Conservation (phyloP, 106 monocot species). For the Posidonia australis region DNA sequence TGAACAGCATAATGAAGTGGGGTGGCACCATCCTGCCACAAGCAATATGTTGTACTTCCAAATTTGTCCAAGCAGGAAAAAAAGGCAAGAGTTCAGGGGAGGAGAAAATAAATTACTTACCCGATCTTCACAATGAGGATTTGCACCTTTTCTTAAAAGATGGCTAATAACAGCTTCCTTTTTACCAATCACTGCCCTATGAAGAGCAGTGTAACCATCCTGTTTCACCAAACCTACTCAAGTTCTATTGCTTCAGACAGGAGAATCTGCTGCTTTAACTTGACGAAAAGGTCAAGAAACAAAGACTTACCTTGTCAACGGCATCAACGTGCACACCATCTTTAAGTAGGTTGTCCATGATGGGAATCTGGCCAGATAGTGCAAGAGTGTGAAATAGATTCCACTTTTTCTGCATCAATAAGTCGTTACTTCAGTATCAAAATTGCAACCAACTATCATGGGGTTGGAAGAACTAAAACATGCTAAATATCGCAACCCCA, state of each 20-base stretch:
- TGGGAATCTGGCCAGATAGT: slow-evolving; percentile 63
- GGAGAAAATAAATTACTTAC: slow-evolving; percentile 18
- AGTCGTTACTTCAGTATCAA: neutral
- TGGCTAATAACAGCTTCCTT: slow-evolving; percentile 94
- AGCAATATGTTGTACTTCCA: neutral
- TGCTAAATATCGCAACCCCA: no score
- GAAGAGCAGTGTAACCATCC: slow-evolving; percentile 90
- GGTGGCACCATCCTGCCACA: slow-evolving; percentile 74
- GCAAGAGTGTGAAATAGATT: slow-evolving; percentile 52
- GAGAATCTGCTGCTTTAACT: neutral
- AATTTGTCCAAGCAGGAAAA: slow-evolving; percentile 4
- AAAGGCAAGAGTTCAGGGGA: neutral
- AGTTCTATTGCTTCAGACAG: slow-evolving; percentile 11
- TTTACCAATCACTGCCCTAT: slow-evolving; percentile 83
- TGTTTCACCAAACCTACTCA: slow-evolving; percentile 42
- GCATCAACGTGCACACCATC: slow-evolving; percentile 57
- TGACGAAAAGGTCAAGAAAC: neutral
- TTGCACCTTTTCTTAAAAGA: slow-evolving; percentile 84
- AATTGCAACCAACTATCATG: neutral
- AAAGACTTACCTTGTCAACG: slow-evolving; percentile 47
- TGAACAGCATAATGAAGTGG: slow-evolving; percentile 89
- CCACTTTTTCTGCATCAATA: slow-evolving; percentile 66
- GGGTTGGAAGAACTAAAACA: neutral
- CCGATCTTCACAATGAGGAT: slow-evolving; percentile 67
- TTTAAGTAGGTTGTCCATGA: slow-evolving; percentile 77